These are phyloP conservation scores for Amanita exitialis DNA, from an alignment of 768 basidiomycete species.

Conservation along the genomic window DNA sequence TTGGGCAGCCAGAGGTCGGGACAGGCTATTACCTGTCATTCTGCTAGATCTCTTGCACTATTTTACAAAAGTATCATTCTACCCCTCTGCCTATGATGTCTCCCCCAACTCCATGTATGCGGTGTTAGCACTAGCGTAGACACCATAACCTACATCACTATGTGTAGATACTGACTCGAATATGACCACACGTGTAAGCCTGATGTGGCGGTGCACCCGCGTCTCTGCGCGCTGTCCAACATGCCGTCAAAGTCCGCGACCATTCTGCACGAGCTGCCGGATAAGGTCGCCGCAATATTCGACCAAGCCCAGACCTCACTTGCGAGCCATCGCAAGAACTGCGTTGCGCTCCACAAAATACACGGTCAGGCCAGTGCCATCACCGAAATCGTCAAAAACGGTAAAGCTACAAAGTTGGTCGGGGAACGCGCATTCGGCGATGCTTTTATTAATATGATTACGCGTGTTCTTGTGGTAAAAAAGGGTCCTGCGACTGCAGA, in stretches of 20 bases:
- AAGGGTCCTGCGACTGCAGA: slow-evolving; percentile 81
- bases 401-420: slow-evolving; percentile 35
- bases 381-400: slow-evolving; percentile 41
- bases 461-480: slow-evolving; percentile 69
- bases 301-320: slow-evolving; percentile 71
- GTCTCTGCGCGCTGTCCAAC: not conserved
- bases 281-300: slow-evolving; percentile 38
- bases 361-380: slow-evolving; percentile 55
- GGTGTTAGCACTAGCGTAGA: slow-evolving; percentile 1
- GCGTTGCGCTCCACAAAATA: slow-evolving; percentile 77
- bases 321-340: slow-evolving; percentile 92
- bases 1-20: not conserved
- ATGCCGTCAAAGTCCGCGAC: slow-evolving; percentile 17
- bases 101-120: not conserved
- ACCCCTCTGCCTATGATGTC: not conserved
- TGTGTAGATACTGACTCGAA: not conserved
- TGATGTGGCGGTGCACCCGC: slow-evolving; percentile 3
- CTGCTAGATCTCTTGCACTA: not conserved
- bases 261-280: slow-evolving; percentile 22
- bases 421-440: slow-evolving; percentile 80
- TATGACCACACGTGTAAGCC: slow-evolving; percentile 10
- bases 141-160: not conserved
- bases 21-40: not conserved
- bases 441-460: slow-evolving; percentile 62
- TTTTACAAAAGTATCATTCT: not conserved